Conservation (phyloP, 192 early-diverging fungal genomes). For the Coemansia sp. region DNA sequence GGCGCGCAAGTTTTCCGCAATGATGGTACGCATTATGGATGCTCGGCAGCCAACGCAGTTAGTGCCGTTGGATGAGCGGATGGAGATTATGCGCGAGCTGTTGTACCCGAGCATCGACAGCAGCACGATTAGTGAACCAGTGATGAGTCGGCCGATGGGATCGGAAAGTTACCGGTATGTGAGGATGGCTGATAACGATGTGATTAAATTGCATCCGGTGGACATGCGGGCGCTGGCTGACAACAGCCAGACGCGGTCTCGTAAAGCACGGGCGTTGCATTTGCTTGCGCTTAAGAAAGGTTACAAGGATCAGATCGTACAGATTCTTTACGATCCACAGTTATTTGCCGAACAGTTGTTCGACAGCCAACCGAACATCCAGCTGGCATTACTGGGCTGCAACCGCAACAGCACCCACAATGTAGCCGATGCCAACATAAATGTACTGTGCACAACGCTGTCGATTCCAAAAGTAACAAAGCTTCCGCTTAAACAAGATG, state of each 20-base stretch:
- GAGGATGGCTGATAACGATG: slow-evolving; percentile 6
- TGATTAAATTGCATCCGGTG: slow-evolving; percentile 6
- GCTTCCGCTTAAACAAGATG: slow-evolving; percentile 24
- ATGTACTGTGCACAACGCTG: slow-evolving; percentile 15
- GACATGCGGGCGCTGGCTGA: slow-evolving; percentile 14
- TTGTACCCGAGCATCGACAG: slow-evolving; percentile 58
- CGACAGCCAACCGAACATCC: neutral
- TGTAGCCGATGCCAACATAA: neutral
- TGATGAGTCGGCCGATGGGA: neutral
- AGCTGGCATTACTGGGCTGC: slow-evolving; percentile 29
- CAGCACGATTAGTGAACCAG: neutral
- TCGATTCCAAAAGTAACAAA: slow-evolving; percentile 16
- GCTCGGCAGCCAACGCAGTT: slow-evolving; percentile 58
- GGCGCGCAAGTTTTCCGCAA: slow-evolving; percentile 59
- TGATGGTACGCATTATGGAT: slow-evolving; percentile 64
- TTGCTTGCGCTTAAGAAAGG: slow-evolving; percentile 15
- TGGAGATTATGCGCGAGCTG: slow-evolving; percentile 60
- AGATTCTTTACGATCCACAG: slow-evolving; percentile 32
- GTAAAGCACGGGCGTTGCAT: slow-evolving; percentile 16
- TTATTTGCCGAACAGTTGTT: slow-evolving; percentile 8
- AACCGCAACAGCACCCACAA: neutral
- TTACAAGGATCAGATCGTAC: neutral
- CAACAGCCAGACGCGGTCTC: neutral
- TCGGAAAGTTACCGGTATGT: slow-evolving; percentile 22
- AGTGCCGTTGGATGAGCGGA: slow-evolving; percentile 59